Conservation (phyloP, 306 rosid species). For the Castanea crenata region DNA sequence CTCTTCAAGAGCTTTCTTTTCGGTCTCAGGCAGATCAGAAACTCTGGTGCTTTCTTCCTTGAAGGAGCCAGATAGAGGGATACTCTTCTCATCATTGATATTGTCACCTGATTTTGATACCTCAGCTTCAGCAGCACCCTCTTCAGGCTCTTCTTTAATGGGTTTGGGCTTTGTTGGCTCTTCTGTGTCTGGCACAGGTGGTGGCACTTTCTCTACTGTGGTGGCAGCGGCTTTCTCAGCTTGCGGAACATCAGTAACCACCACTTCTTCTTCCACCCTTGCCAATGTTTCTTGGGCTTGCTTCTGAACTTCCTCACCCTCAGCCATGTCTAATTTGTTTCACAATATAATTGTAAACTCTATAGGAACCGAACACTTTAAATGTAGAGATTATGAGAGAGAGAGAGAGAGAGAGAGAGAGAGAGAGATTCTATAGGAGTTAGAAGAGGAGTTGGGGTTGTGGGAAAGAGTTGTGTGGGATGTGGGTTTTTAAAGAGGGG, state of each 20-base stretch:
- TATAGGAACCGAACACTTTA: no score
- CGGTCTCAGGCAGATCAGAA: conserved; percentile 46
- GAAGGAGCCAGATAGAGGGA: conserved; percentile 37
- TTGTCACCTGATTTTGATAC: conserved; percentile 27
- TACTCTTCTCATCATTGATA: conserved; percentile 17
- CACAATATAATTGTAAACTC: no score
- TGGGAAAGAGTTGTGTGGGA: not conserved
- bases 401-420: not conserved
- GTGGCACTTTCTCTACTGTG: conserved; percentile 6
- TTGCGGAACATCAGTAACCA: conserved; percentile 33
- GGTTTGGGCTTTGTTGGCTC: conserved; percentile 18
- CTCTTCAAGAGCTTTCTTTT: conserved; percentile 59
- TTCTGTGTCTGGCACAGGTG: conserved; percentile 17
- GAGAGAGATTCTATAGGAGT: not conserved
- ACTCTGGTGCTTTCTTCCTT: conserved; percentile 63
- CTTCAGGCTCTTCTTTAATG: not conserved
- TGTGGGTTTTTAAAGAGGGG: not conserved
- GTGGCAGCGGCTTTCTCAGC: not conserved
- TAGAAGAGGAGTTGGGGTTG: not conserved
- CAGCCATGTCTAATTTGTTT: conserved; percentile 35
- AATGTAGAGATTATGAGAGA: not conserved
- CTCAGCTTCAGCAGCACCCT: conserved; percentile 24
- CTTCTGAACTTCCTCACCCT: conserved; percentile 41
- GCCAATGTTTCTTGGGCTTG: conserved; percentile 21
- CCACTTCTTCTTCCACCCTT: conserved; percentile 17